A percentile compares a stretch with the other conserved stretches of the same genome.
phyloP scores from a whole-genome alignment of 1,284 basidiomycete genomes.

The Pseudozyma flocculosa region DNA sequence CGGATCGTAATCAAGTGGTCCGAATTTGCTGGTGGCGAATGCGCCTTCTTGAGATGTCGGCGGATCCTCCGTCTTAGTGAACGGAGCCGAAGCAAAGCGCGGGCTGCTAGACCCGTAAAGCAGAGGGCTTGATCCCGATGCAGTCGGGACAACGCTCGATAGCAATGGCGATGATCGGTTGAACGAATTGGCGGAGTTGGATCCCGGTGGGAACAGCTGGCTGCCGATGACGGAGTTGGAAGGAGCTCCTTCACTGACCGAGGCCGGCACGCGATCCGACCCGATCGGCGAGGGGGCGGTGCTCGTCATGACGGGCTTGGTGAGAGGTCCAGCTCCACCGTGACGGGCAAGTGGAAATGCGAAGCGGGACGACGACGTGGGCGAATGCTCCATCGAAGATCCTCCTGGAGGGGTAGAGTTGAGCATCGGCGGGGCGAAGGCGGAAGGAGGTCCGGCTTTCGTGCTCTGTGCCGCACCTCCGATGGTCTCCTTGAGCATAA shows the following conservation, averaged over 20 bases:
- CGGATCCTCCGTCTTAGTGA: slow-evolving; percentile 3
- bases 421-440: too few relatives aligned
- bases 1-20: slow-evolving; percentile 30
- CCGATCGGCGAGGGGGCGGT: slow-evolving; percentile 10
- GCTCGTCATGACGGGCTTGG: slow-evolving; percentile 11
- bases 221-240: slow-evolving; percentile 11
- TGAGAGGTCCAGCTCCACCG: slow-evolving; percentile 2
- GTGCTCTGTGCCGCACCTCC: too few relatives aligned
- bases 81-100: slow-evolving; percentile 10
- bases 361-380: slow-evolving; percentile 30
- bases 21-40: slow-evolving; percentile 20
- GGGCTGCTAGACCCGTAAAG: slow-evolving; percentile 19
- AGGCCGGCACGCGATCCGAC: not conserved
- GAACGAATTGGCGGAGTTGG: slow-evolving; percentile 19
- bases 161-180: slow-evolving; percentile 22
- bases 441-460: too few relatives aligned
- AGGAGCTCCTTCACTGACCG: slow-evolving; percentile 10
- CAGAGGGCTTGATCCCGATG: slow-evolving; percentile 2
- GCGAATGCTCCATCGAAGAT: slow-evolving; percentile 30
- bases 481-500: slow-evolving; percentile 14
- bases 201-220: slow-evolving; percentile 12
- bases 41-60: not conserved
- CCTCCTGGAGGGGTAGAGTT: slow-evolving; percentile 10
- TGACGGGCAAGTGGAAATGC: slow-evolving; percentile 37
- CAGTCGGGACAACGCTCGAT: not conserved